Evolutionary conservation across 495 filamentous ascomycete genomes (phyloP), one percentile per base, ranked within the genome.

Genomic region (Penicillium flavigenum): DNA sequence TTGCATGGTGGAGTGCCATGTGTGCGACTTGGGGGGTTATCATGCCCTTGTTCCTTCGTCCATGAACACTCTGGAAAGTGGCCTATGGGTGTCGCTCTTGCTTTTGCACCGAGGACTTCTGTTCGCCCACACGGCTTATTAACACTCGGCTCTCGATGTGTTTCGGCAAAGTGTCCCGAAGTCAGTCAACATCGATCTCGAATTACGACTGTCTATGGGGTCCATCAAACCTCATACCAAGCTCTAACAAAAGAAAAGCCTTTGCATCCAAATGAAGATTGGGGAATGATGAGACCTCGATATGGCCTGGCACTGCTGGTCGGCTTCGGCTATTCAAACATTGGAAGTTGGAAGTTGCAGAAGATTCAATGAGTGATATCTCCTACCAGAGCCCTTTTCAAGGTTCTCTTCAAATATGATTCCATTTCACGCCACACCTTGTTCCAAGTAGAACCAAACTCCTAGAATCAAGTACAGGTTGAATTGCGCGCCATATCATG

Each of bases 281-380:
- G 26, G 11, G 19, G 31, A 22, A 11, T 16, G 8, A 46, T 34
- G 16, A 32, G 29, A 26, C 11, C 19, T 4, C 19, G 16, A 29
- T 55, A 19, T 20, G 10, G 20, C 32, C 5, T 8, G 22, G 44
- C 29, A 36, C 43, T 46, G 53, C 53, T n/a, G 44, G 53, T 55
- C 44, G 12, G 53, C 43, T 14, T 43, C 42, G 34, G 53, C 22
- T 39, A 39, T 47, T 39, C 36, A n/a, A 9, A 12, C 10, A 1
- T 34, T 34, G 27, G 6, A 29, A 29, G 27, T 12, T 10, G 31
- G 31, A 34, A 39, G 16, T 17, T 39, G 20, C 31, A 55, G 31
- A 20, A 53, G 22, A 14, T 39, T 22, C 20, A 31, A 47, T 55
- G 29, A 20, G 47, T 39, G 17, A 38, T 16, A 26, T 22, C 43